phyloP scores from a whole-genome alignment of 2,329 filamentous ascomycete genomes.

The Chaetomium globosum region DNA sequence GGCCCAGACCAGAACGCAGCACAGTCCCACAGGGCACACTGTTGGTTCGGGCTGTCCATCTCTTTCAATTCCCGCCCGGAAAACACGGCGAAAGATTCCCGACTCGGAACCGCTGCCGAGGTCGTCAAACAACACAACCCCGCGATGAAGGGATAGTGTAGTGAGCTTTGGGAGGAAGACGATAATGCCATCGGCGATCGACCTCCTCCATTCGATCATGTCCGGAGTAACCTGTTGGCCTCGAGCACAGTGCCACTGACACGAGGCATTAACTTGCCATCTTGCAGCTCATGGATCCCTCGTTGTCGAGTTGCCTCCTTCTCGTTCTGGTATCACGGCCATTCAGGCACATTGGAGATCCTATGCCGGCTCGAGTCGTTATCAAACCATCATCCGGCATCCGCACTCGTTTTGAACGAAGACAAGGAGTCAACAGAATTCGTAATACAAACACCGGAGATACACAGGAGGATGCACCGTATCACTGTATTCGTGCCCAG shows the following conservation, averaged over 20 bases:
- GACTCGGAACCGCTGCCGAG: background rate
- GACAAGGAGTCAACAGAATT: background rate
- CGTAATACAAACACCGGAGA: background rate
- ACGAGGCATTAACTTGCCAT: background rate
- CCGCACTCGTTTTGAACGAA: background rate
- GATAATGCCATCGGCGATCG: background rate
- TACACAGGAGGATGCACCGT: background rate
- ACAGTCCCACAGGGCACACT: background rate
- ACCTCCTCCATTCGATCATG: background rate
- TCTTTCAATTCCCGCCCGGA: background rate
- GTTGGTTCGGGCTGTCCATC: background rate
- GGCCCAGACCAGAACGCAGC: background rate
- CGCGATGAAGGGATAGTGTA: background rate
- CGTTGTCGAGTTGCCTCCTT: background rate
- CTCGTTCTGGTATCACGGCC: background rate
- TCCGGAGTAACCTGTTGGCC: background rate
- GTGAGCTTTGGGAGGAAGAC: background rate
- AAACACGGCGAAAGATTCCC: background rate
- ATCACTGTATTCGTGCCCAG: background rate
- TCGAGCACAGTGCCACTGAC: background rate
- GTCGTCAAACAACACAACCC: background rate
- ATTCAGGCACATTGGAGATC: constrained; percentile 1
- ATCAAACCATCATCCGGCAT: background rate
- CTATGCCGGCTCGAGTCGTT: background rate
- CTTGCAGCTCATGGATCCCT: constrained; percentile 1